Base-by-base conservation (phyloP, 2,329 filamentous ascomycete genomes). In the Chlorencoelia australis region DNA sequence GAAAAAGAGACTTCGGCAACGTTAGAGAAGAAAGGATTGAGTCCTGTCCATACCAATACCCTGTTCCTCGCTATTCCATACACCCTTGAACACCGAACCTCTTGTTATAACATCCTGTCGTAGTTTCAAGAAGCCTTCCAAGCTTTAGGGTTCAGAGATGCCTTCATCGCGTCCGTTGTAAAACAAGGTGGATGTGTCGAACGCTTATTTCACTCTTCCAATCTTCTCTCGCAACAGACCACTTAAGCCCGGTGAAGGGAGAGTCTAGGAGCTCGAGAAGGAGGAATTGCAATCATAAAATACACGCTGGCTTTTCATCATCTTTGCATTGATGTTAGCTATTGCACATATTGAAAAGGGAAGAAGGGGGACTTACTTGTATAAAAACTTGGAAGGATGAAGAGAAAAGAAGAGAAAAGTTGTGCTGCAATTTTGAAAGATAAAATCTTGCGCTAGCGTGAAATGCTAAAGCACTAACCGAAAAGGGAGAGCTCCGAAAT, bases 281-380 rank as follows among this genome's bases (percentile, higher is more conserved):
- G 65, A 68, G 71, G 68, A 71, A 82, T 72, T 70, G 62, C 60
- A 69, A 70, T 96, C 91, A 94, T 85, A 78, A 78, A 68, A 64
- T 78, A 80, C 91, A 96, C 89, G 77, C 84, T 80, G 79, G 76
- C 84, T 84, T 94, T 94, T 98, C 91, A 96, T 98, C 89, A 96
- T 93, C 87, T 95, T 3, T 27, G 40, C 33, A 32, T 33, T 33
- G 46, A 42, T 36, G 53, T 65, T 55, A 66, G 59, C 38, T 41
- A 35, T 33, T 36, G 33, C 29, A 40, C 17, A 29, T 35, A 19
- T 24, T 20, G 24, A 8, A 11, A n/a, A 6, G 18, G 17, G 39
- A 32, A 33, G 36, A 39, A 37, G 37, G 49, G 43, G 45, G 45
- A 76, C 87, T 75, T 71, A 95, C 88, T 69, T 85, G 75, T 80